Evolutionary conservation across 192 early-diverging fungal genomes (phyloP).

Genomic region (Radiomyces spectabilis): DNA sequence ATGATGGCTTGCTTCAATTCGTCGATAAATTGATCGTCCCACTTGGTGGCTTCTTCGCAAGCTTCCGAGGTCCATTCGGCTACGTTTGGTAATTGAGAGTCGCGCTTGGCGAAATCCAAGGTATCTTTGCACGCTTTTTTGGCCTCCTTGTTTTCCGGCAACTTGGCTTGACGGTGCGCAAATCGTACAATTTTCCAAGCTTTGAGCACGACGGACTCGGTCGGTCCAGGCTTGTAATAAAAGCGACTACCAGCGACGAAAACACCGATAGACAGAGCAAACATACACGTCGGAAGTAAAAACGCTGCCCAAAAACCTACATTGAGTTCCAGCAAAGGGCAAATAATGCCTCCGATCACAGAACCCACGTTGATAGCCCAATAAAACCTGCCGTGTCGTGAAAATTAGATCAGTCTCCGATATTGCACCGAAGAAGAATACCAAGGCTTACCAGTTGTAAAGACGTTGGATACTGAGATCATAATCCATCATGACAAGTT

Average conservation of each 20-base stretch:
- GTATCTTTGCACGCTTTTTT: conserved; percentile 5
- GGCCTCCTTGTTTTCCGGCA: conserved; percentile 16
- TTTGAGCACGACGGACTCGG: conserved; percentile 42
- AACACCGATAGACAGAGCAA: conserved; percentile 36
- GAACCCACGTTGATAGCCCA: conserved; percentile 59
- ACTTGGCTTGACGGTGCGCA: background rate
- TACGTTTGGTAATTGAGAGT: conserved; percentile 2
- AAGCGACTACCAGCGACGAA: conserved; percentile 40
- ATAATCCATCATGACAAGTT: conserved; percentile 44
- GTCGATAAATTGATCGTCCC: conserved; percentile 53
- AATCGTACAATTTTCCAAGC: conserved; percentile 26
- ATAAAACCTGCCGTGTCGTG: conserved; percentile 38
- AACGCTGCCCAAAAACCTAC: conserved; percentile 56
- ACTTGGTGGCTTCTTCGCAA: conserved; percentile 6
- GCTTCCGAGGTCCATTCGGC: conserved; percentile 2
- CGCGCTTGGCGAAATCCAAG: conserved; percentile 48
- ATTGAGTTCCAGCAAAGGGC: conserved; percentile 34
- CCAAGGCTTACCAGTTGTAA: conserved; percentile 46
- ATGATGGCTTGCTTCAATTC: conserved; percentile 44
- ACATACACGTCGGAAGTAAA: conserved; percentile 52
- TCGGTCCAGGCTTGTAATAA: conserved; percentile 41
- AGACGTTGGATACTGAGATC: conserved; percentile 55
- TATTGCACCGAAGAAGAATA: background rate
- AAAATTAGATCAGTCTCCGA: background rate
- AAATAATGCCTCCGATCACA: conserved; percentile 40